Evolutionary conservation across 2,329 filamentous ascomycete genomes (phyloP).

Genomic region (Pezicula rhizophila): DNA sequence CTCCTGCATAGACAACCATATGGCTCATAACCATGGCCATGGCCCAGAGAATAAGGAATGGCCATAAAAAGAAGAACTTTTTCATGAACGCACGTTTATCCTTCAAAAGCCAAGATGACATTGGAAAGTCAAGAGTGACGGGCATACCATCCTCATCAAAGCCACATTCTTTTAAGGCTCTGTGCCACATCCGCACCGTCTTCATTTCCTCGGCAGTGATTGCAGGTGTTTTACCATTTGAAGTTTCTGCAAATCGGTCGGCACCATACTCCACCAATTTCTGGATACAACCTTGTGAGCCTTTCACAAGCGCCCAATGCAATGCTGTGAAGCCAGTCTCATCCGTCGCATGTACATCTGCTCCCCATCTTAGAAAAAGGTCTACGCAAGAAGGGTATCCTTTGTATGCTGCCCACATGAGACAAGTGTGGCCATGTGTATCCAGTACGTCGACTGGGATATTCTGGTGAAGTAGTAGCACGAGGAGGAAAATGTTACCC

Average conservation of each 20-base stretch:
- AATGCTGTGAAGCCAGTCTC: slow-evolving; percentile 91
- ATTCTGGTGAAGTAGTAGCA: slow-evolving; percentile 87
- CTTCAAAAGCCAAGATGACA: slow-evolving; percentile 65
- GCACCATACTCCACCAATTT: slow-evolving; percentile 94
- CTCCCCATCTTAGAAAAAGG: slow-evolving; percentile 88
- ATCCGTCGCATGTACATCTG: slow-evolving; percentile 83
- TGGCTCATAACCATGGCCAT: slow-evolving; percentile 67
- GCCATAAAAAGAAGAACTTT: slow-evolving; percentile 86
- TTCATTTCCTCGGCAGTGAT: slow-evolving; percentile 87
- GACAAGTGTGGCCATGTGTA: slow-evolving; percentile 80
- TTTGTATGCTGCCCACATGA: slow-evolving; percentile 99
- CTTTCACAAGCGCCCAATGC: slow-evolving; percentile 95
- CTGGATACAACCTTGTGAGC: slow-evolving; percentile 80
- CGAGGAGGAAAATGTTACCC: slow-evolving; percentile 84
- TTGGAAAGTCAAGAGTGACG: slow-evolving; percentile 63
- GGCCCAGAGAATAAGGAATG: slow-evolving; percentile 68
- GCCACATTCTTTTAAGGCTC: slow-evolving; percentile 76
- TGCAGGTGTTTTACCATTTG: slow-evolving; percentile 83
- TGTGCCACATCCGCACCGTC: slow-evolving; percentile 73
- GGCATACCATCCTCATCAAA: slow-evolving; percentile 74
- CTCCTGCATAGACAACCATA: slow-evolving; percentile 65
- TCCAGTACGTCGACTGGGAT: slow-evolving; percentile 91
- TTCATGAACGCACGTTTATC: slow-evolving; percentile 73
- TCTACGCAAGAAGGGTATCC: slow-evolving; percentile 90
- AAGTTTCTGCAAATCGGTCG: slow-evolving; percentile 85